Evolutionary conservation across 2,329 filamentous ascomycete genomes (phyloP).

Genomic region (Fusarium temperatum): DNA sequence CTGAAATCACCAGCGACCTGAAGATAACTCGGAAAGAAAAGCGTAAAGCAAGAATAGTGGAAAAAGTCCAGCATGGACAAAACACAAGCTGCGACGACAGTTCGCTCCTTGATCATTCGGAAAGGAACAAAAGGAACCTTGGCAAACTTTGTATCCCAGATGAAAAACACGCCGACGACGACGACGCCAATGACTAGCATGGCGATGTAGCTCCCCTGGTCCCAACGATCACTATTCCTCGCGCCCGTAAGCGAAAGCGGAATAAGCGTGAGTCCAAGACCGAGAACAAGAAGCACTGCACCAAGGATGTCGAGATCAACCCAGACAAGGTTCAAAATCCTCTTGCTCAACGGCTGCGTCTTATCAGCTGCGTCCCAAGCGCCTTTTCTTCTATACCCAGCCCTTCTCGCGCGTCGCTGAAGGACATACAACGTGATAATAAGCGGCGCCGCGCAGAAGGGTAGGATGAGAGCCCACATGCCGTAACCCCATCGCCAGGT

Average conservation of each 20-base stretch:
- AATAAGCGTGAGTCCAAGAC: slow-evolving; percentile 48
- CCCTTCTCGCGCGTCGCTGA: slow-evolving; percentile 42
- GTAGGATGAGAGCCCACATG: slow-evolving; percentile 53
- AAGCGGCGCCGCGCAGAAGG: slow-evolving; percentile 45
- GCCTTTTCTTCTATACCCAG: slow-evolving; percentile 25
- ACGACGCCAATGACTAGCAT: slow-evolving; percentile 45
- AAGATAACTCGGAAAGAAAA: slow-evolving; percentile 53
- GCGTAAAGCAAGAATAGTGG: slow-evolving; percentile 50
- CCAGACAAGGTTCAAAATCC: slow-evolving; percentile 38
- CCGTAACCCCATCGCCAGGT: slow-evolving; percentile 55
- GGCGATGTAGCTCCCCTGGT: slow-evolving; percentile 47
- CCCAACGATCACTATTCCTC: slow-evolving; percentile 45
- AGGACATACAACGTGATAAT: slow-evolving; percentile 46
- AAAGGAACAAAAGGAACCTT: slow-evolving; percentile 51
- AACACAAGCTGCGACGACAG: slow-evolving; percentile 50
- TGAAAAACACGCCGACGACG: slow-evolving; percentile 40
- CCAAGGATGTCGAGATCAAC: slow-evolving; percentile 49
- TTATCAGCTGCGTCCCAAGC: slow-evolving; percentile 28
- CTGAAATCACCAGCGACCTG: slow-evolving; percentile 50
- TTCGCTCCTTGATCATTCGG: slow-evolving; percentile 50
- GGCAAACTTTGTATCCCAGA: slow-evolving; percentile 51
- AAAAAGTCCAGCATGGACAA: slow-evolving; percentile 50
- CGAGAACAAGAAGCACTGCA: slow-evolving; percentile 44
- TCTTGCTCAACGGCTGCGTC: slow-evolving; percentile 30
- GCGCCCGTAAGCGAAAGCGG: slow-evolving; percentile 51